Base-by-base conservation (phyloP, 225 moss, liverwort and hornwort species). In the Physcomitrium patens region DNA sequence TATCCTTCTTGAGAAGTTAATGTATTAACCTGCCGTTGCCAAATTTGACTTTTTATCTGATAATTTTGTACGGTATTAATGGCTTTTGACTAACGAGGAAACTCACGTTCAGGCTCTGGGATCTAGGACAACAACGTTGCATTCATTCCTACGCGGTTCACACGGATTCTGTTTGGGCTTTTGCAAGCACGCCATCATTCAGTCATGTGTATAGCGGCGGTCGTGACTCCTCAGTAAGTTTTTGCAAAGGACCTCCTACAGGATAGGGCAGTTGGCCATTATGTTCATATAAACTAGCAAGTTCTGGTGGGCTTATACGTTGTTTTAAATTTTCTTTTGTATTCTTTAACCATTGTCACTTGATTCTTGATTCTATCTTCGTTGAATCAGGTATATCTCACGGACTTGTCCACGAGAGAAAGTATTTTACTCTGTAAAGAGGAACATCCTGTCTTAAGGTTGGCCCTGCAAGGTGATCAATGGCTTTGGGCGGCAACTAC, bases 131-230 rank as follows among this genome's bases (percentile, higher is more conserved):
- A 50, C 95, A 95, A 26, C 95, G 95, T 22, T 95, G 95, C 81
- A 82, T 95, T 28, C 95, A 95, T 79, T 95, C 95, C 46, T 95
- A 95, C 76, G 95, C 95, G 57, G 95, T 95, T 26, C 95, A 95
- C 82, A 95, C 93, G 9, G 95, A 93, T 63, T 95, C 95, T 48
- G 95, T 95, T 53, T 95, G 95, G 95, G 89, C 95, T 7, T 81
- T 95, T 62, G 93, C 95, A 37, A 91, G 93, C 83, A 93, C 89
- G 27, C 81, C 95, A 48, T 86, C 93, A 8, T 96, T 93, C 63
- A 89, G 90, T 80, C 95, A 93, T 79, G 91, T 96, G 18, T 92
- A 86, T 67, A 93, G 89, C 71, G 96, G 96, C 52, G 91, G 96
- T 79, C 81, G 90, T 41, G 95, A 92, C 70, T 80, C 87, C 42